Evolutionary conservation across 805 yeast species (phyloP), one percentile per base, ranked within the genome.

Genomic region (Starmerella bacillaris): DNA sequence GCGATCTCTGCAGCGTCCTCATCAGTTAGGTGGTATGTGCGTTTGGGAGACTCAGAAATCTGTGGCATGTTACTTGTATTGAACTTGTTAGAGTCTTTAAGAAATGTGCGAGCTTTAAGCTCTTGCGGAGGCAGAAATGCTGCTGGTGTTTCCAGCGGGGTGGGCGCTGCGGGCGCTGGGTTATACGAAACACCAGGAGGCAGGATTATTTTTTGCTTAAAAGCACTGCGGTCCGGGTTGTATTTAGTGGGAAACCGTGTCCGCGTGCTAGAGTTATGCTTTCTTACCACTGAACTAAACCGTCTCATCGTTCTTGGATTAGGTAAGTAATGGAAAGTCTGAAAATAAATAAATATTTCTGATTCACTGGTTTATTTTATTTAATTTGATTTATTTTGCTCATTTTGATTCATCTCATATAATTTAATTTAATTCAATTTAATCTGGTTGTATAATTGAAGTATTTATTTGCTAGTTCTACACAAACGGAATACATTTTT

Each of bases 111-210:
- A 29, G 72, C 70, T 49, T 78, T 80, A 28, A 54, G 56, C 4
- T 57, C 43, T 8, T 26, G 27, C 12, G 21, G 26, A 8, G 89
- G 82, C 37, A 79, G 54, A 51, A 79, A 79, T 2, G 73, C 70
- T 35, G 63, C 63, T 14, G 92, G 92, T 2, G 89, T 74, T 51
- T 59, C 66, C 54, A 41, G 54, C 38, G 54, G 69, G 9, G 67
- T 56, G 19, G 74, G 63, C 11, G 77, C 66, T 3, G 84, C 68
- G 18, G 82, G 83, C 28, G 80, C 67, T 15, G 73, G 74, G 42
- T 68, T 63, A 47, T 60, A 62, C 27, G 71, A 68, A 19, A 78
- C 56, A 4, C 86, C 86, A 18, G 64, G 59, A 1, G 74, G 69
- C 15, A 67, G 58, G 35, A 60, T 52, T 39, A 68, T 67, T 44